Conservation (phyloP, 129 eudicot genomes). For the Deinandra increscens region DNA sequence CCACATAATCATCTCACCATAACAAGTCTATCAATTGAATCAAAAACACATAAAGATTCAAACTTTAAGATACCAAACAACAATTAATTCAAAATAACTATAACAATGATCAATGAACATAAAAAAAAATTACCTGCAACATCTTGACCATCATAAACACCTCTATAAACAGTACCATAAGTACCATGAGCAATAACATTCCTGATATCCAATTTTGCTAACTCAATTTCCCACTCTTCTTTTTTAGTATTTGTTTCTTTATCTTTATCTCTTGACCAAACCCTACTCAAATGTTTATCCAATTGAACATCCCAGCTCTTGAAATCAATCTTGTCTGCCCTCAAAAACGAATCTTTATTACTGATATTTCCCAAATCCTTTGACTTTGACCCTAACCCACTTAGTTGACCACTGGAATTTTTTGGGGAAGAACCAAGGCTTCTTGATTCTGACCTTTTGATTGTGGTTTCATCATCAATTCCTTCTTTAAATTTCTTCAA, state of each 20-base stretch:
- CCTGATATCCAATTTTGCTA: slow-evolving; percentile 70
- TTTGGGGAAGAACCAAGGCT: neutral
- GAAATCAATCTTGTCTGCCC: slow-evolving; percentile 94
- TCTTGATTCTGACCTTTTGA: neutral
- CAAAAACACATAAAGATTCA: slow-evolving; percentile 12
- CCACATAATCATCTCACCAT: slow-evolving; percentile 11
- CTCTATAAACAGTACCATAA: slow-evolving; percentile 84
- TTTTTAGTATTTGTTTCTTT: slow-evolving; percentile 28
- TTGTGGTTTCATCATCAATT: neutral
- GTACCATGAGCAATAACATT: slow-evolving; percentile 84
- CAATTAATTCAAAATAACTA: slow-evolving; percentile 5
- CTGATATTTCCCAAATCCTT: slow-evolving; percentile 35
- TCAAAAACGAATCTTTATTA: slow-evolving; percentile 36
- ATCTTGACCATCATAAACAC: slow-evolving; percentile 82
- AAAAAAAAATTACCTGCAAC: slow-evolving; percentile 72
- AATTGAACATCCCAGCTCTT: slow-evolving; percentile 79
- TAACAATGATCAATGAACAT: neutral
- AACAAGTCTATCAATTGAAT: slow-evolving; percentile 19
- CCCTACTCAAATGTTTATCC: slow-evolving; percentile 74
- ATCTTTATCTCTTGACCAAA: slow-evolving; percentile 63
- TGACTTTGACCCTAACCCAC: slow-evolving; percentile 6
- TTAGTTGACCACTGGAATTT: neutral
- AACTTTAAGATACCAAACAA: slow-evolving; percentile 12
- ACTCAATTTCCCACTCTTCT: slow-evolving; percentile 94
- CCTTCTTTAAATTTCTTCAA: neutral